phyloP scores from a whole-genome alignment of 2,329 filamentous ascomycete species.

The Thermomyces lanuginosus region DNA sequence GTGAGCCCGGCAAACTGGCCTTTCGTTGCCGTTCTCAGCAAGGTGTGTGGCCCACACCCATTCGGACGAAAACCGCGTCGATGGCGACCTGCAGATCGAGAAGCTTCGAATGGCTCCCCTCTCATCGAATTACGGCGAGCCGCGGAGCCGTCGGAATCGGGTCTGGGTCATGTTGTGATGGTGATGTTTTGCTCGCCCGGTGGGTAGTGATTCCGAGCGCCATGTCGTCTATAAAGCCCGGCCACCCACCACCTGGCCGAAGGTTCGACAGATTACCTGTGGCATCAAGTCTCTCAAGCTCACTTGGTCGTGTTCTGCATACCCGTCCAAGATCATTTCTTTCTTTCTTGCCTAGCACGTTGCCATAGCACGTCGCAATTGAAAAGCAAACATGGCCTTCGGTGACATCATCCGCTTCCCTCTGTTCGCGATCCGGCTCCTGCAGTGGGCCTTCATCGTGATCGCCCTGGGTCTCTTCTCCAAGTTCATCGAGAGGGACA shows the following conservation, averaged over 20 bases:
- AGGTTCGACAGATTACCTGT: background rate
- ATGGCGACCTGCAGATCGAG: background rate
- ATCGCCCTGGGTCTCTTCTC: conserved; percentile 28
- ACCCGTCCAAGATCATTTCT: background rate
- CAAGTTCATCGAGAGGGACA: conserved; percentile 22
- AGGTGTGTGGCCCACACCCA: background rate
- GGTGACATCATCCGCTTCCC: conserved; percentile 11
- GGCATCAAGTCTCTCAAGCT: background rate
- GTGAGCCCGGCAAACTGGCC: background rate
- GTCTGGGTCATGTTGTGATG: conserved; percentile 3
- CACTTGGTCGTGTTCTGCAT: background rate
- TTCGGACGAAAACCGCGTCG: background rate
- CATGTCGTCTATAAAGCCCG: background rate
- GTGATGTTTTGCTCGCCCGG: no score
- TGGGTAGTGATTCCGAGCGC: no score
- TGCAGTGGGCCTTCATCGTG: conserved; percentile 25
- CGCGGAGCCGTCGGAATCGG: background rate
- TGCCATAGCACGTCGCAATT: background rate
- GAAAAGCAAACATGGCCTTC: conserved; percentile 1
- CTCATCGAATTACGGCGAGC: background rate
- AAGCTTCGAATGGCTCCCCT: background rate
- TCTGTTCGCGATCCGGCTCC: conserved; percentile 14
- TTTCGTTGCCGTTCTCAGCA: conserved; percentile 1
- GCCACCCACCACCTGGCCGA: background rate
- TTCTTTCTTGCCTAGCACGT: background rate